Base-by-base conservation (phyloP, 2,329 filamentous ascomycete species). In the Chaetomiaceae sp. region DNA sequence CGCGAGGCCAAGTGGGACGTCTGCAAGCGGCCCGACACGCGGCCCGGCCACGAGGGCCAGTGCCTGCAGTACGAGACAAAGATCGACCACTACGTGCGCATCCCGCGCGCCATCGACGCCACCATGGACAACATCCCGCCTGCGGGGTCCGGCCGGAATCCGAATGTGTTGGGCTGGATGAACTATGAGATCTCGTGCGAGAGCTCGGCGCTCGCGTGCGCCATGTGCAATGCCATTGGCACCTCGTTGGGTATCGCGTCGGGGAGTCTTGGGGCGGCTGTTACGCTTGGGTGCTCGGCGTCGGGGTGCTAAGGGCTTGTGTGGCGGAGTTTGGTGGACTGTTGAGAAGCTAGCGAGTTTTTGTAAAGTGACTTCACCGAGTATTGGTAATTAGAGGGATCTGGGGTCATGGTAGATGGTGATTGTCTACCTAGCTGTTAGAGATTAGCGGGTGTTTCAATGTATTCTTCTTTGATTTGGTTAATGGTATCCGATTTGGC, bases 51-150 rank as follows among this genome's bases (percentile, higher is more conserved):
- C 25, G 42, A 45, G 42, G 42, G 42, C 42, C 42, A 45, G 42
- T 45, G 42, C 42, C 42, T 9, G 42, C 23, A 33, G 42, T 45
- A 19, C 4, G 42, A 45, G 23, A 45, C 42, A 23, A 45, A 45
- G 14, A 19, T 45, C 23, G 42, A 45, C 27, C 23, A 45, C 42
- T 45, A 45, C 14, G 42, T 45, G 25, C 11, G n/a, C 25, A 19
- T 45, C 42, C 42, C 42, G 25, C 23, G 27, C 23, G 17, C 42
- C 14, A n/a, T 45, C 27, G 42, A 45, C 17, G 23, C n/a, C 23
- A 33, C n/a, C 29, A 45, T 45, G 42, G 42, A 45, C 42, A 45
- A 45, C 42, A 45, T 45, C 23, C 42, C 42, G 42, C 27, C 42
- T 14, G 42, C 23, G n/a, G 25, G 42, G n/a, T 45, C 42, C 42